Conservation (phyloP, 2,329 filamentous ascomycete species). For the Sporothrix globosa region DNA sequence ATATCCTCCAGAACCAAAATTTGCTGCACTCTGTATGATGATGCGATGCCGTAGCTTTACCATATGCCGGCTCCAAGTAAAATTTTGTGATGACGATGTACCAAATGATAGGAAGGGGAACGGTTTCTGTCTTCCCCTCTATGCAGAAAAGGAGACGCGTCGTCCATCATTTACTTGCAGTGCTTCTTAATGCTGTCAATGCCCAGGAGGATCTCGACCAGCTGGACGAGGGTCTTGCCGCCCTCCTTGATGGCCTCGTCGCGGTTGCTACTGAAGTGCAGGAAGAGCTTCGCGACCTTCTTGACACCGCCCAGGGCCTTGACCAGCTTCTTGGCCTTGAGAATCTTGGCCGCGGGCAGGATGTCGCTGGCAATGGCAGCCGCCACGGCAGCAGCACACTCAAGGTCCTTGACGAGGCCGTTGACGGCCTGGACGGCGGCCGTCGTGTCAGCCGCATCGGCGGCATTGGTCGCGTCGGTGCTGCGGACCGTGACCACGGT, state of each 20-base stretch:
- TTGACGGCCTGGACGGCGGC: conserved; percentile 18
- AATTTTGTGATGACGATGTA: neutral
- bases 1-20: conserved; percentile 23
- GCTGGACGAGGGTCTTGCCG: conserved; percentile 23
- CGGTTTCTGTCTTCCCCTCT: neutral
- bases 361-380: conserved; percentile 25
- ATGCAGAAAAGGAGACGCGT: neutral
- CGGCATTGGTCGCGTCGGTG: neutral
- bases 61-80: neutral
- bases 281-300: conserved; percentile 31
- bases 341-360: conserved; percentile 28
- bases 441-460: neutral
- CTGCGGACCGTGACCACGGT: neutral
- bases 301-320: conserved; percentile 29
- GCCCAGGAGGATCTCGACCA: conserved; percentile 22
- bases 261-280: conserved; percentile 25
- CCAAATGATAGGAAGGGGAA: no score
- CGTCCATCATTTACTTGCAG: conserved; percentile 13
- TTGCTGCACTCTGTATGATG: neutral
- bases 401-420: conserved; percentile 24
- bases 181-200: conserved; percentile 27
- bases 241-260: conserved; percentile 29
- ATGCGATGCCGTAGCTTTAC: conserved; percentile 1
- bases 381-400: conserved; percentile 20
- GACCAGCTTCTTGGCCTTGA: conserved; percentile 30